Evolutionary conservation across 2,329 filamentous ascomycete genomes (phyloP).

Genomic region (Stagonosporopsis chrysanthemi): DNA sequence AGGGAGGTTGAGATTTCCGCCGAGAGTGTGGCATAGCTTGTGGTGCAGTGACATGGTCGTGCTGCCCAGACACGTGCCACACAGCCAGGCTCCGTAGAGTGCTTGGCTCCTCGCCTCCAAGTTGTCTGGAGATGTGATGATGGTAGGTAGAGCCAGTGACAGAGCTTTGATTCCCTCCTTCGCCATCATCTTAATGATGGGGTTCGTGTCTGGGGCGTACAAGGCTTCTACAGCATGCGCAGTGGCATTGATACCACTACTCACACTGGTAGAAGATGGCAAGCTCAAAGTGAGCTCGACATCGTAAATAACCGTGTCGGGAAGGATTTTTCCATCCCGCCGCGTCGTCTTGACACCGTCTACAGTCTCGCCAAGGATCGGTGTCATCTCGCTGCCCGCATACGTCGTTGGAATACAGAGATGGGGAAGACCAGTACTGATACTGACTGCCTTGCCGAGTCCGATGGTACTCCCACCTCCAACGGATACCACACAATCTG

Average conservation of each 20-base stretch:
- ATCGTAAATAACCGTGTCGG: slow-evolving; percentile 69
- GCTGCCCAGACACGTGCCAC: slow-evolving; percentile 66
- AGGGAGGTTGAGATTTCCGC: slow-evolving; percentile 68
- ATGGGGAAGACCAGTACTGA: slow-evolving; percentile 44
- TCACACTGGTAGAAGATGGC: slow-evolving; percentile 61
- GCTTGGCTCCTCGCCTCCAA: slow-evolving; percentile 59
- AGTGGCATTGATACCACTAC: slow-evolving; percentile 70
- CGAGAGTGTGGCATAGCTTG: slow-evolving; percentile 71
- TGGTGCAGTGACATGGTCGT: slow-evolving; percentile 71
- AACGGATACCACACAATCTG: slow-evolving; percentile 66
- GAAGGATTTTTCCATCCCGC: slow-evolving; percentile 66
- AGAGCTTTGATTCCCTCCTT: slow-evolving; percentile 8
- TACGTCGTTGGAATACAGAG: slow-evolving; percentile 49
- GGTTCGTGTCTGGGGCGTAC: slow-evolving; percentile 68
- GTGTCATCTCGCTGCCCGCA: slow-evolving; percentile 64
- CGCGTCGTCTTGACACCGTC: slow-evolving; percentile 66
- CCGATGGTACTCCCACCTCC: slow-evolving; percentile 70
- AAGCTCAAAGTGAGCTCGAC: slow-evolving; percentile 68
- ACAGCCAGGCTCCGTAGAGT: slow-evolving; percentile 71
- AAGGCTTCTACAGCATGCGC: slow-evolving; percentile 69
- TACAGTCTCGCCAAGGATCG: slow-evolving; percentile 68
- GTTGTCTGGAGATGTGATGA: background rate
- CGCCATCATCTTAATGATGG: slow-evolving; percentile 55
- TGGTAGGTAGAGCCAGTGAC: background rate
- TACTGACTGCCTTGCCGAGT: slow-evolving; percentile 53